A percentile compares a stretch with the other conserved stretches of the same genome.
phyloP scores from a whole-genome alignment of 2,329 filamentous ascomycete genomes.

The Dactylella cylindrospora region DNA sequence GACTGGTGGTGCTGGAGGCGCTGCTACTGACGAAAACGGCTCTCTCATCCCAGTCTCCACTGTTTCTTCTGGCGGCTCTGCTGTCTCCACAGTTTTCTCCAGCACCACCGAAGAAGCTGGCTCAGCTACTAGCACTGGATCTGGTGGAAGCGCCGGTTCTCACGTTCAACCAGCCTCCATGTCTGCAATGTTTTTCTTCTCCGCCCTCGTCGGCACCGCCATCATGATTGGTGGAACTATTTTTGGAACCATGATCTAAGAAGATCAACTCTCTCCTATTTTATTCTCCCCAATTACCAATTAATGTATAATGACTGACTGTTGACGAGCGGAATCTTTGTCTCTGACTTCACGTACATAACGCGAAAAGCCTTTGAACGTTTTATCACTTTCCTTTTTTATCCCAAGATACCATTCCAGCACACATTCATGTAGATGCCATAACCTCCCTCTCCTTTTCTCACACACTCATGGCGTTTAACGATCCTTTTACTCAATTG shows the following conservation, averaged over 20 bases:
- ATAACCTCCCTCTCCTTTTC: not conserved
- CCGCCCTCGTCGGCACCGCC: slow-evolving; percentile 15
- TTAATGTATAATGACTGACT: slow-evolving; percentile 43
- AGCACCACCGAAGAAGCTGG: not conserved
- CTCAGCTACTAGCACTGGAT: not conserved
- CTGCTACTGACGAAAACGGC: not conserved
- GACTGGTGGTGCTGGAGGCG: slow-evolving; percentile 1
- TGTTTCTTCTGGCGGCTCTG: not conserved
- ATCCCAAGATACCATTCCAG: slow-evolving; percentile 1
- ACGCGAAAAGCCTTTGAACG: too few species aligned
- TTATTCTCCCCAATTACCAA: not conserved
- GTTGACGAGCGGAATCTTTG: not conserved
- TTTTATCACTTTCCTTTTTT: slow-evolving; percentile 11
- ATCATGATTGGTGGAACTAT: slow-evolving; percentile 32
- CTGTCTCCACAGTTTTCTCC: not conserved
- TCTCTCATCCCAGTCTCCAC: too few species aligned
- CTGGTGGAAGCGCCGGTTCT: slow-evolving; percentile 6
- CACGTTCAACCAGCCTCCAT: slow-evolving; percentile 24
- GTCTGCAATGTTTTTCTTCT: slow-evolving; percentile 27
- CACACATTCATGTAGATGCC: not conserved
- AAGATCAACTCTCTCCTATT: not conserved
- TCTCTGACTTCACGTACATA: not conserved
- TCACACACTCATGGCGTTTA: too few species aligned
- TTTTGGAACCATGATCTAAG: slow-evolving; percentile 19
- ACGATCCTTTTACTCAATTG: too few species aligned